These are phyloP conservation scores for Beauveria medogensis DNA, from an alignment of 2,329 filamentous ascomycete genomes.

Conservation along the genomic window DNA sequence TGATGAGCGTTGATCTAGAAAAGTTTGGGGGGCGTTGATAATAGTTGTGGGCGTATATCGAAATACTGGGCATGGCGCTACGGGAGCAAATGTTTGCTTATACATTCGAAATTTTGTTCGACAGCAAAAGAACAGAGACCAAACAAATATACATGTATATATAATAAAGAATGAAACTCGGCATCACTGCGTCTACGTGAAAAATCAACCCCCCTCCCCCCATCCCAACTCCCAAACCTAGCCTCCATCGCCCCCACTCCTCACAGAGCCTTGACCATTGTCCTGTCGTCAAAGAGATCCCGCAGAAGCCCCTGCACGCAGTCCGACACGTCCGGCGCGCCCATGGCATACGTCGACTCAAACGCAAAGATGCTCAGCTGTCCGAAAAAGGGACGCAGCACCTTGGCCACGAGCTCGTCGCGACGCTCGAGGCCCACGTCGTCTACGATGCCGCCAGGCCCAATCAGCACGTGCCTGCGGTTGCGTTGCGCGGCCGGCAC, in stretches of 20 bases:
- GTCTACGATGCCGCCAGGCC: constrained; percentile 44
- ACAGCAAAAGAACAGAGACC: not conserved
- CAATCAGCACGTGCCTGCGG: constrained; percentile 13
- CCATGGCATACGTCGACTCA: constrained; percentile 87
- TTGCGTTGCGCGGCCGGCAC: constrained; percentile 25
- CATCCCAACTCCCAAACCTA: not conserved
- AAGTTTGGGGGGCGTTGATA: no score
- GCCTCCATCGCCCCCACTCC: not conserved
- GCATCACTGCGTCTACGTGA: not conserved
- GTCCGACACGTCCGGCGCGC: constrained; percentile 53
- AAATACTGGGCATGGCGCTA: not conserved
- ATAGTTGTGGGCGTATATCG: constrained; percentile 3
- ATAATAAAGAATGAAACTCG: not conserved
- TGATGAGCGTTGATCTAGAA: no score
- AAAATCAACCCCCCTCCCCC: not conserved
- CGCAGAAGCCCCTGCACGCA: constrained; percentile 58
- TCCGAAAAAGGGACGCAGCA: constrained; percentile 81
- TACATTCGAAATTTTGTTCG: not conserved
- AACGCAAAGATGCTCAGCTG: constrained; percentile 90
- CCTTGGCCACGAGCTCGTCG: constrained; percentile 64
- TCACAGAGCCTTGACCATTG: constrained; percentile 52
- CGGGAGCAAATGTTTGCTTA: not conserved
- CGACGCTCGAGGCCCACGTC: constrained; percentile 50
- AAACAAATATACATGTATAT: not conserved
- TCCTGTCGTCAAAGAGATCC: constrained; percentile 75